Base-by-base conservation (phyloP, 2,329 filamentous ascomycete genomes). In the Aureobasidium sp. region DNA sequence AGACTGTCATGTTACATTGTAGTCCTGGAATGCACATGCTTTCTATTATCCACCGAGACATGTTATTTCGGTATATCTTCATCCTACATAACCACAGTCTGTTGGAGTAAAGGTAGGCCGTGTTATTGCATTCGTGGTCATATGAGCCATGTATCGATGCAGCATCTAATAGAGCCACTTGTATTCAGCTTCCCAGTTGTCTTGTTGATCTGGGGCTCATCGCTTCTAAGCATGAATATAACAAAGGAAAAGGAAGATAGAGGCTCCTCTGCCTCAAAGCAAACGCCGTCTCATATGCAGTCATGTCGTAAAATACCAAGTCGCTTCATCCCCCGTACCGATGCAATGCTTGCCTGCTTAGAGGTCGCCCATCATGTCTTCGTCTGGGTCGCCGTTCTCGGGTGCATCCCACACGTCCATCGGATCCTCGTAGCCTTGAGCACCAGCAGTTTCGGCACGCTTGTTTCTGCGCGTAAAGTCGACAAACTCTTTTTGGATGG, bases 401-500 rank as follows among this genome's bases (percentile, higher is more conserved):
- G 67, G 66, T 19, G 61, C 60, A 19, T 71, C 70, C 64, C 66
- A 72, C 1, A 64, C 67, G 17, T 71, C 61, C 71, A 73, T 73
- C 47, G 68, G 68, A 46, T 73, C 72, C 19, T 70, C 70, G 33
- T 68, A 64, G 40, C 72, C 71, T 13, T 65, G 66, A 38, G 70
- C 70, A 9, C 64, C 62, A 13, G 67, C 67, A n/a, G 69, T 70
- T 6, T 65, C 65, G 25, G 64, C 64, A 33, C 67, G 66, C 57
- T 74, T 73, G 66, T 74, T 78, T 58, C 78, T 76, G 66, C 77
- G 79, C 55, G 79, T 62, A 54, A 75, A 75, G 45, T 84, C 80
- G 33, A 84, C 73, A 65, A 82, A 84, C 67, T 86, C 84, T 65
- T 79, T 81, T 60, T 77, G 81, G 43, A 87, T 69, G 43, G 79